These are phyloP conservation scores for Yamadazyma sp. DNA, from an alignment of 805 yeast species.

Conservation along the genomic window DNA sequence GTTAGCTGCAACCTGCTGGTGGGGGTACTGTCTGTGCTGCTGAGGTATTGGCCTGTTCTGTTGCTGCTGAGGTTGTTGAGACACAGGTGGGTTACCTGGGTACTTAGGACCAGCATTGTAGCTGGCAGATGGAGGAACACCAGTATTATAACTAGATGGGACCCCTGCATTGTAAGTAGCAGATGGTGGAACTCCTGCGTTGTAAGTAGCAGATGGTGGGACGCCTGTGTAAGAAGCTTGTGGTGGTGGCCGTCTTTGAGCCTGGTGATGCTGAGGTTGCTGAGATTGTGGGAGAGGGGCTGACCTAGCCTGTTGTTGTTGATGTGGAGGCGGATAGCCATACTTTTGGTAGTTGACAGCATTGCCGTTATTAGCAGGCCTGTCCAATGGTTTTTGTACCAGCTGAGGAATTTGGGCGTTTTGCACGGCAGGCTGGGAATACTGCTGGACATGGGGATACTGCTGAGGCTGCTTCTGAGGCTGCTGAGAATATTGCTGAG, in stretches of 20 bases:
- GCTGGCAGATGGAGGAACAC: conserved; percentile 12
- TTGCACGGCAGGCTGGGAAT: no score
- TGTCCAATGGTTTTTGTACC: conserved; percentile 7
- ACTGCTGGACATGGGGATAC: conserved; percentile 20
- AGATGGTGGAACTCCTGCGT: conserved; percentile 11
- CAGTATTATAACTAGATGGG: conserved; percentile 8
- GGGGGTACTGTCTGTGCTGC: conserved; percentile 11
- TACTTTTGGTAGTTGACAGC: conserved; percentile 2
- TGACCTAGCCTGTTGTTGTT: conserved; percentile 13
- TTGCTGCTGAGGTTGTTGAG: conserved; percentile 4
- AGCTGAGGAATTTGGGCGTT: neutral
- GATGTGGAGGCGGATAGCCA: conserved; percentile 14
- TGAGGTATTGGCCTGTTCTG: conserved; percentile 14
- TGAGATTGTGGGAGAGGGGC: conserved; percentile 11
- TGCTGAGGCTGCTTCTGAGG: no score
- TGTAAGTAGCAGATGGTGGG: conserved; percentile 6
- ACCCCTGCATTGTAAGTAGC: conserved; percentile 3
- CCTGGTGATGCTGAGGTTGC: conserved; percentile 21
- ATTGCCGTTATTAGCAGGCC: conserved; percentile 4
- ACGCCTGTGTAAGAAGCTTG: conserved; percentile 8
- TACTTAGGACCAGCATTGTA: conserved; percentile 1
- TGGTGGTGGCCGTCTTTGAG: conserved; percentile 19
- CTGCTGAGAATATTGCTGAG: conserved; percentile 14
- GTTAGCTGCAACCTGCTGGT: conserved; percentile 10
- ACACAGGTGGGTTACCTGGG: neutral